These are phyloP conservation scores for Aspergillus sergii DNA, from an alignment of 2,329 filamentous ascomycete species.

Conservation along the genomic window DNA sequence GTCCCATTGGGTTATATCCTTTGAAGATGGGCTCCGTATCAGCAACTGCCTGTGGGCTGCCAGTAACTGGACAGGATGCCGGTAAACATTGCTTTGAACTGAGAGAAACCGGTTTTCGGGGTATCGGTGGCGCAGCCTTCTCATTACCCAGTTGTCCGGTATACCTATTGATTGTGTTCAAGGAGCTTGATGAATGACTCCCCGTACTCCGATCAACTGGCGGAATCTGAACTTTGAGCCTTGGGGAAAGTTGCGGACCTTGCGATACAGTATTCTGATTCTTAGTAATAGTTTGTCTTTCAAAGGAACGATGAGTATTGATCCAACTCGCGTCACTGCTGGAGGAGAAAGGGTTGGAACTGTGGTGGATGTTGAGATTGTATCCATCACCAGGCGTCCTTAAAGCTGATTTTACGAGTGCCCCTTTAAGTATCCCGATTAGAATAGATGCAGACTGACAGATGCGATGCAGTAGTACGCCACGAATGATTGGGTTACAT, in stretches of 20 bases:
- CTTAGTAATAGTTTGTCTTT: slow-evolving; percentile 16
- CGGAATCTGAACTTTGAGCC: slow-evolving; percentile 8
- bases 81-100: slow-evolving; percentile 20
- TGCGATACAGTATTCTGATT: slow-evolving; percentile 7
- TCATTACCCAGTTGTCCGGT: neutral
- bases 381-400: slow-evolving; percentile 65
- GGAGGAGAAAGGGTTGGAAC: slow-evolving; percentile 78
- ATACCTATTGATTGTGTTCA: neutral
- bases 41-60: neutral
- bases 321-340: slow-evolving; percentile 86
- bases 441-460: neutral
- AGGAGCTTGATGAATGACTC: neutral
- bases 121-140: slow-evolving; percentile 58
- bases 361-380: slow-evolving; percentile 71
- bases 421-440: slow-evolving; percentile 46
- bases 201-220: neutral
- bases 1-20: neutral
- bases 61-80: neutral
- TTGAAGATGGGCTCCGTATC: neutral
- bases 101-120: slow-evolving; percentile 60
- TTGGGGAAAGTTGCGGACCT: slow-evolving; percentile 30
- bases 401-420: slow-evolving; percentile 74
- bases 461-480: neutral
- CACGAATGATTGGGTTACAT: slow-evolving; percentile 22
- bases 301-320: slow-evolving; percentile 18